Conservation (phyloP, 352 stramenopile genomes). For the Bremia lactucae region DNA sequence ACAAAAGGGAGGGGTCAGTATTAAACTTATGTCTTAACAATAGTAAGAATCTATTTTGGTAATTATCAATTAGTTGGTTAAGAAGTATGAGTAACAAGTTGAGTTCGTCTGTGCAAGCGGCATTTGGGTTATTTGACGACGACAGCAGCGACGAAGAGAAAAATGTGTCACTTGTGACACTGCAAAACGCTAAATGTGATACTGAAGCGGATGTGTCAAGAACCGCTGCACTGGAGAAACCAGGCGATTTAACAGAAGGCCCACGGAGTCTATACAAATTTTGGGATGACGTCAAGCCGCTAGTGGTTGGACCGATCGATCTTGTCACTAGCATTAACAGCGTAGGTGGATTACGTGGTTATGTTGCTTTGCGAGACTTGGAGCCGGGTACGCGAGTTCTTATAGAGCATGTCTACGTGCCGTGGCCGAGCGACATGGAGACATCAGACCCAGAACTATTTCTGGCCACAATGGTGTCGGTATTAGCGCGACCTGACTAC, state of each 20-base stretch:
- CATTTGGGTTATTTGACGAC: conserved; percentile 78
- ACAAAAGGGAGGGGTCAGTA: conserved; percentile 19
- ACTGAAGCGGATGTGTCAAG: neutral
- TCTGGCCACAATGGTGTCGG: conserved; percentile 78
- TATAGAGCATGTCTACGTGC: conserved; percentile 82
- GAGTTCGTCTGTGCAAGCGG: conserved; percentile 52
- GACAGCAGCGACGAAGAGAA: conserved; percentile 57
- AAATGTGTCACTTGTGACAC: conserved; percentile 1
- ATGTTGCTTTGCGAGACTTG: conserved; percentile 72
- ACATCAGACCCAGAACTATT: conserved; percentile 72
- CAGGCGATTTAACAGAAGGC: neutral
- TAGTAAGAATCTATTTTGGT: neutral
- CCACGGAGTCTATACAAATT: conserved; percentile 37
- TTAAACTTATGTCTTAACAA: conserved; percentile 6
- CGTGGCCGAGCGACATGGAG: conserved; percentile 84
- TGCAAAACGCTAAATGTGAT: conserved; percentile 19
- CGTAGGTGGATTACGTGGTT: conserved; percentile 80
- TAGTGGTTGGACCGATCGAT: conserved; percentile 75
- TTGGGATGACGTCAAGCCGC: conserved; percentile 72
- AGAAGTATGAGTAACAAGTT: conserved; percentile 14
- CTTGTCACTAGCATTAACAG: conserved; percentile 38
- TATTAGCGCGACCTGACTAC: conserved; percentile 66
- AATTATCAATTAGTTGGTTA: neutral
- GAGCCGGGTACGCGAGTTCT: conserved; percentile 83
- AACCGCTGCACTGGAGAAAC: conserved; percentile 3